Percentiles rank a stretch among this genome's conserved stretches.
Conservation (phyloP, 2,329 filamentous ascomycete genomes). For the Colletotrichum viniferum region DNA sequence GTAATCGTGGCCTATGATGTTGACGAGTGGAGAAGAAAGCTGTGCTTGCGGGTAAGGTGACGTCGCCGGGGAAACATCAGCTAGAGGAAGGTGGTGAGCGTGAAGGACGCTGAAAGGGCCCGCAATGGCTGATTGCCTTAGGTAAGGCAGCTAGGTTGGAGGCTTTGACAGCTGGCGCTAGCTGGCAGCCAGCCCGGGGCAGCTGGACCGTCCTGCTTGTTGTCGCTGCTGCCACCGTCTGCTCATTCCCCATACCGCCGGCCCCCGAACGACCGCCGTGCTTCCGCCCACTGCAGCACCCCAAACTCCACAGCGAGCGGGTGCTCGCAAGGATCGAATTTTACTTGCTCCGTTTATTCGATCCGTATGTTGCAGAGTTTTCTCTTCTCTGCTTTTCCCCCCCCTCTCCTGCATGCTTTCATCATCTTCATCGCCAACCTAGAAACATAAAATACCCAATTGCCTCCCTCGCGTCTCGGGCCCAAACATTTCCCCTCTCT, state of each 20-base stretch:
- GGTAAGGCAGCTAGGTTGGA: not conserved
- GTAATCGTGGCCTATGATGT: slow-evolving; percentile 13
- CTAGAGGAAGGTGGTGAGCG: slow-evolving; percentile 9
- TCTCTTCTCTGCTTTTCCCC: not conserved
- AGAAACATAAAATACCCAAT: slow-evolving; percentile 8
- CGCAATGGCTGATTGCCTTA: not conserved
- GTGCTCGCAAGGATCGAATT: slow-evolving; percentile 15
- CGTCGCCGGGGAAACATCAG: slow-evolving; percentile 24
- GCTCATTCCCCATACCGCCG: not conserved
- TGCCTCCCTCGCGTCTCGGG: not conserved
- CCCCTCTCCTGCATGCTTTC: not conserved
- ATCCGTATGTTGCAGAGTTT: slow-evolving; percentile 21
- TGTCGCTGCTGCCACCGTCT: not conserved
- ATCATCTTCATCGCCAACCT: not conserved
- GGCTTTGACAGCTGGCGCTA: fast-evolving
- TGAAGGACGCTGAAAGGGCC: not conserved
- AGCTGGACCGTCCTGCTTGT: not conserved
- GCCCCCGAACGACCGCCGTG: not conserved
- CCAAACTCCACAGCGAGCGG: slow-evolving; percentile 13
- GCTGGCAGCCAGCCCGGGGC: not conserved
- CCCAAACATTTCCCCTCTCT: not conserved
- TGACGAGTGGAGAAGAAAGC: slow-evolving; percentile 15
- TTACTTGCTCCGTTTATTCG: slow-evolving; percentile 16
- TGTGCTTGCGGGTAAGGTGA: slow-evolving; percentile 16
- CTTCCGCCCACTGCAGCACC: not conserved